Base-by-base conservation (phyloP, 345 rosid genomes). In the Streptanthus diversifolius region DNA sequence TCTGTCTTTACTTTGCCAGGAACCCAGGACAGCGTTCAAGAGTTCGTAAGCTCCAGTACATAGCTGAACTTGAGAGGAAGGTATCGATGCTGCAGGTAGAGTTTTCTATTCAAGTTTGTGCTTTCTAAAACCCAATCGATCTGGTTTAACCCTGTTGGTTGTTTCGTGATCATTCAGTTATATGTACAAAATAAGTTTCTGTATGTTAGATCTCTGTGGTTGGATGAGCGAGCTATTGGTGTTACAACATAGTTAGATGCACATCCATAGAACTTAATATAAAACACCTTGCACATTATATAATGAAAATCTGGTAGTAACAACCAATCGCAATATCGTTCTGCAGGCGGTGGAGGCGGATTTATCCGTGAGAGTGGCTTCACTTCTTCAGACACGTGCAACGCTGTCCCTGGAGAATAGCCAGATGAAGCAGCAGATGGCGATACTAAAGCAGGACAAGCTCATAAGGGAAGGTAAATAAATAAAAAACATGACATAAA, bases 41-140 rank as follows among this genome's bases (percentile, higher is more conserved):
- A 82, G 93, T 86, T 73, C 92, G 97, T 14, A 86, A 86, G 69
- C 92, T 88, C 69, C 90, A 88, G 72, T 85, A 90, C 76, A 90
- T 90, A 75, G 89, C 90, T 66, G 90, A 88, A 75, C 86, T 90
- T 61, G 95, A 90, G 75, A 88, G 85, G 82, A 86, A 79, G 7
- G 88, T 90, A n/a, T 61, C 80, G 22, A 74, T 70, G 82, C 80
- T 83, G 43, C 88, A 86, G 97, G 97, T 90, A 80, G 47, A 45
- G 45, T 25, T 24, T 24, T 83, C 51, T 13, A 6, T 40, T 75
- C 32, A 22, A 40, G 63, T 51, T 19, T 49, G 36, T 36, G 45
- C 53, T 48, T 66, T 49, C 10, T 9, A 39, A 68, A 37, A 15
- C 55, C 11, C 43, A 73, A 44, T 45, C 15, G 15, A 47, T 54